These are phyloP conservation scores for Stenocarpella maydis DNA, from an alignment of 2,329 filamentous ascomycete genomes.

Conservation along the genomic window DNA sequence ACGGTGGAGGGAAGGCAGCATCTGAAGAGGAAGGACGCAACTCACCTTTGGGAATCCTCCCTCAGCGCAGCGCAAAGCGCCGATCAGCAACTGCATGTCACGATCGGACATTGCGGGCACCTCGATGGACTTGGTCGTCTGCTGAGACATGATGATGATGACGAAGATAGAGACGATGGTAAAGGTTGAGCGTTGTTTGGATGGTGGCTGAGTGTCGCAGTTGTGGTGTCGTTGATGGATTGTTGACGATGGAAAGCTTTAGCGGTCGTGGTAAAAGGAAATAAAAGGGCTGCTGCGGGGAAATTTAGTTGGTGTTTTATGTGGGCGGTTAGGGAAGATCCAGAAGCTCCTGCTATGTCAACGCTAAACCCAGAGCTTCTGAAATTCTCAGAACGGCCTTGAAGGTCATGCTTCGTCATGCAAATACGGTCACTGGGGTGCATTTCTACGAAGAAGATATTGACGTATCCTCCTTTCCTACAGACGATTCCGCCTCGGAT, in stretches of 20 bases:
- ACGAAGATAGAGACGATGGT: no score
- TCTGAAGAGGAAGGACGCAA: neutral
- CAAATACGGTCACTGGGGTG: neutral
- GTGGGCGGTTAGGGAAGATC: neutral
- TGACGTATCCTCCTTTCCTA: neutral
- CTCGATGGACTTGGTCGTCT: neutral
- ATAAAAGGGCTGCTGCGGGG: neutral
- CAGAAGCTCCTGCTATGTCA: neutral
- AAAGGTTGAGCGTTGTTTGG: neutral
- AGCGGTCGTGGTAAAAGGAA: neutral
- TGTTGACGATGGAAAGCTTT: neutral
- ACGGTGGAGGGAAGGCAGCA: neutral
- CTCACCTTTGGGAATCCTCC: constrained; percentile 6
- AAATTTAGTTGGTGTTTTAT: neutral
- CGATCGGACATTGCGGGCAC: neutral
- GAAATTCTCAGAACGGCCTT: neutral
- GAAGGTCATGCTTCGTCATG: neutral
- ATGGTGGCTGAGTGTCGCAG: neutral
- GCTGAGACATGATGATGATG: neutral
- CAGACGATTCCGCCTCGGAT: no score
- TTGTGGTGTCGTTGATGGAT: no score
- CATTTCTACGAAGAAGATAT: neutral
- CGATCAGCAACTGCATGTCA: constrained; percentile 4
- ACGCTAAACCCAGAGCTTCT: neutral
- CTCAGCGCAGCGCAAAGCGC: neutral